Evolutionary conservation across 1,139 yeast genomes (phyloP).

Genomic region (Pichia sp.): DNA sequence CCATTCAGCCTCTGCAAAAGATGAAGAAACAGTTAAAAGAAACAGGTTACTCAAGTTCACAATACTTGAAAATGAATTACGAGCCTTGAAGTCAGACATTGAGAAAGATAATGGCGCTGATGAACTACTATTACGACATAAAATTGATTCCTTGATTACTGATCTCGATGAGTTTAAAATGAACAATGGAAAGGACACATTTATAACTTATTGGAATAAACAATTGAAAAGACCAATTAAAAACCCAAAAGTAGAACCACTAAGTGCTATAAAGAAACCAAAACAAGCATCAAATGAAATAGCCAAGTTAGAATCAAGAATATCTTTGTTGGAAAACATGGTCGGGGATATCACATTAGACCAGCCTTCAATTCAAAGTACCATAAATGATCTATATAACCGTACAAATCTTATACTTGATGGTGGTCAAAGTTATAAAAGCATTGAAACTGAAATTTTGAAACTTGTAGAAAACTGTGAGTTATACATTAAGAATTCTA

Average conservation of each 20-base stretch:
- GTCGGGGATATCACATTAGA: slow-evolving; percentile 12
- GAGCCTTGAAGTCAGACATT: slow-evolving; percentile 11
- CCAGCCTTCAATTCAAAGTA: slow-evolving; percentile 18
- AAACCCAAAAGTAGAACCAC: not conserved
- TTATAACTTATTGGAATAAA: slow-evolving; percentile 16
- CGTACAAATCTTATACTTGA: slow-evolving; percentile 18
- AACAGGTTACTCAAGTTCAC: slow-evolving; percentile 13
- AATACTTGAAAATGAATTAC: slow-evolving; percentile 18
- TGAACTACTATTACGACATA: slow-evolving; percentile 5
- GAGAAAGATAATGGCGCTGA: slow-evolving; percentile 10
- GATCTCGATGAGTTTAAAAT: slow-evolving; percentile 8
- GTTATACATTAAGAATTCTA: slow-evolving; percentile 10
- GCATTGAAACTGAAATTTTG: slow-evolving; percentile 15
- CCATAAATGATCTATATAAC: slow-evolving; percentile 23
- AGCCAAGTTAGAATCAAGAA: slow-evolving; percentile 13
- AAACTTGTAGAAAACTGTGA: slow-evolving; percentile 13
- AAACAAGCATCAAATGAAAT: not conserved
- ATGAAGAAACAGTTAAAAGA: slow-evolving; percentile 1
- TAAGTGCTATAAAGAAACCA: not conserved
- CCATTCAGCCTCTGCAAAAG: not conserved
- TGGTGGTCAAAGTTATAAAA: slow-evolving; percentile 12
- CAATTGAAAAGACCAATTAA: not conserved
- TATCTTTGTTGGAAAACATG: slow-evolving; percentile 16
- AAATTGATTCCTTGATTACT: slow-evolving; percentile 9
- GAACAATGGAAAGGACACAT: slow-evolving; percentile 1